These are phyloP conservation scores for Spizellomyces sp. DNA, from an alignment of 192 early-diverging fungal genomes.

Conservation along the genomic window DNA sequence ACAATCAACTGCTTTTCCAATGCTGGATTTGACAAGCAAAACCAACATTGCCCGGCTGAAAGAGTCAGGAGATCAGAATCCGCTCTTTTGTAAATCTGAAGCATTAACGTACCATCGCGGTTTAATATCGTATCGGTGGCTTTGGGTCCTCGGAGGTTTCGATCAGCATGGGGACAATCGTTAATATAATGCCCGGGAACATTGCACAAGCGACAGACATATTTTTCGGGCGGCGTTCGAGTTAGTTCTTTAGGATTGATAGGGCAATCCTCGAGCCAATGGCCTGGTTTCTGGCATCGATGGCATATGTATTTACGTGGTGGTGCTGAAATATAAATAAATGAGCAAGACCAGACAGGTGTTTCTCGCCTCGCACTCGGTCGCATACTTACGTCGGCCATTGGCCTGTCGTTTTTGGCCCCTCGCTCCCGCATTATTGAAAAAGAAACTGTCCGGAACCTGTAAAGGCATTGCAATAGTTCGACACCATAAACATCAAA, in stretches of 20 bases:
- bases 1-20: conserved; percentile 89
- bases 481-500: too few species aligned
- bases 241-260: background rate
- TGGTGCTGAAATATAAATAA: conserved; percentile 18
- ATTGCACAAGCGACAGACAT: conserved; percentile 55
- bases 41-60: conserved; percentile 79
- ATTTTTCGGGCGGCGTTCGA: conserved; percentile 41
- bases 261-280: conserved; percentile 58
- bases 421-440: conserved; percentile 3
- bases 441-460: conserved; percentile 51
- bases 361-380: too few species aligned
- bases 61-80: background rate
- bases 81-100: background rate
- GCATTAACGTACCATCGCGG: background rate
- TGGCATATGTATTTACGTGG: conserved; percentile 57
- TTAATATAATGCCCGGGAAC: conserved; percentile 53
- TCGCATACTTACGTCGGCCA: conserved; percentile 23
- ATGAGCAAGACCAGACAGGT: too few species aligned
- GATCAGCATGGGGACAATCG: conserved; percentile 47
- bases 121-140: background rate
- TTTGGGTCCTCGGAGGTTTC: background rate
- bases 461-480: background rate
- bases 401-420: conserved; percentile 34
- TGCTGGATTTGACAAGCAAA: conserved; percentile 90
- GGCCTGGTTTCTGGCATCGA: conserved; percentile 56